A percentile compares a stretch with the other conserved stretches of the same genome.
Evolutionary conservation across 306 rosid species (phyloP).

Genomic region (Cicer yamashitae): DNA sequence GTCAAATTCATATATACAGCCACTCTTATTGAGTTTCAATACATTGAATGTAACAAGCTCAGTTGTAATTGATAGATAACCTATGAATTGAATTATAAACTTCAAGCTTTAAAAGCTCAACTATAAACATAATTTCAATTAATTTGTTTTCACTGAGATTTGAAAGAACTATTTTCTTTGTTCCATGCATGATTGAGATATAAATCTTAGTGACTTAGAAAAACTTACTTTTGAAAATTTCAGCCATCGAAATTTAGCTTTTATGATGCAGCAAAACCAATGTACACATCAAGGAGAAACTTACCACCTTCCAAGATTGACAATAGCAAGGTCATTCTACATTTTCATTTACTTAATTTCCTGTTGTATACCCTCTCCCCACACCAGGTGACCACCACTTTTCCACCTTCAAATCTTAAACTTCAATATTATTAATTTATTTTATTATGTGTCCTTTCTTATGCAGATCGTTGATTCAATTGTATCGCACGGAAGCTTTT

Average conservation of each 20-base stretch:
- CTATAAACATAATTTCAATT: constrained; percentile 22
- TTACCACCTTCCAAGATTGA: constrained; percentile 90
- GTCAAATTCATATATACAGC: constrained; percentile 32
- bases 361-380: background rate
- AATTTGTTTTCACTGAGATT: constrained; percentile 22
- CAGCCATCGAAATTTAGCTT: constrained; percentile 92
- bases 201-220: constrained; percentile 40
- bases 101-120: constrained; percentile 15
- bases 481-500: constrained; percentile 92
- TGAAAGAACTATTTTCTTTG: constrained; percentile 15
- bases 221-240: constrained; percentile 34
- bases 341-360: constrained; percentile 1
- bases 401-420: constrained; percentile 26
- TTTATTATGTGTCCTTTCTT: constrained; percentile 38
- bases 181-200: constrained; percentile 21
- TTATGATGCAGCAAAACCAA: constrained; percentile 85
- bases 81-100: constrained; percentile 22
- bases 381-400: constrained; percentile 7
- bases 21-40: constrained; percentile 34
- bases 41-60: constrained; percentile 2
- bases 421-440: background rate
- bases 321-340: constrained; percentile 72
- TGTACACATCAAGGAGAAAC: constrained; percentile 94
- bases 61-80: constrained; percentile 35
- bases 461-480: constrained; percentile 90